Evolutionary conservation across 2,329 filamentous ascomycete genomes (phyloP).

Genomic region (Raffaelea ambrosiae): DNA sequence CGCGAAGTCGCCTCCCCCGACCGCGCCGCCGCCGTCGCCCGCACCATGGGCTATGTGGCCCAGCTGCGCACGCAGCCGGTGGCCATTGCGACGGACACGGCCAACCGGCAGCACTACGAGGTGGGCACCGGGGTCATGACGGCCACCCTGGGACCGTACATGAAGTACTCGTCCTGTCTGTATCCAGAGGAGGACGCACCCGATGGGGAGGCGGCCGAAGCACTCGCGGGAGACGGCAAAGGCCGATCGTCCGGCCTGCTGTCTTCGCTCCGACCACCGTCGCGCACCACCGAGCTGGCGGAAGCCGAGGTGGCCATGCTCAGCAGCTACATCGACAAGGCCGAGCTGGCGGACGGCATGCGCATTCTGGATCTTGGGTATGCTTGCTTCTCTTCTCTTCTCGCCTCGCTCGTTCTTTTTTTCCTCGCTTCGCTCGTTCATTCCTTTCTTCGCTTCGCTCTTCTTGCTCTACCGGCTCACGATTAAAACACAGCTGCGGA

Average conservation of each 20-base stretch:
- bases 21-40: conserved; percentile 28
- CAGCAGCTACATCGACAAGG: conserved; percentile 51
- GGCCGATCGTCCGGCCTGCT: conserved; percentile 54
- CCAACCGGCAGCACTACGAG: conserved; percentile 66
- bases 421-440: conserved; percentile 1
- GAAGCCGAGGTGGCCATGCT: conserved; percentile 62
- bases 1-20: conserved; percentile 34
- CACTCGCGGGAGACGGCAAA: no score
- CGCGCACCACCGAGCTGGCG: no score
- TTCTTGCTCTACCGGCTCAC: not conserved
- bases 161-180: conserved; percentile 65
- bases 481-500: conserved; percentile 41
- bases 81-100: conserved; percentile 56
- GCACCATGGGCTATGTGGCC: conserved; percentile 51
- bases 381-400: conserved; percentile 11
- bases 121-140: conserved; percentile 57
- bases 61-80: conserved; percentile 52
- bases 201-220: no score
- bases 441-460: conserved; percentile 9
- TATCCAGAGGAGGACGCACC: conserved; percentile 34
- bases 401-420: no score
- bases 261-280: no score
- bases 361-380: conserved; percentile 54
- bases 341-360: conserved; percentile 51
- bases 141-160: conserved; percentile 55